Evolutionary conservation across 2,329 filamentous ascomycete species (phyloP).

Genomic region (Fusarium tjaetaba): DNA sequence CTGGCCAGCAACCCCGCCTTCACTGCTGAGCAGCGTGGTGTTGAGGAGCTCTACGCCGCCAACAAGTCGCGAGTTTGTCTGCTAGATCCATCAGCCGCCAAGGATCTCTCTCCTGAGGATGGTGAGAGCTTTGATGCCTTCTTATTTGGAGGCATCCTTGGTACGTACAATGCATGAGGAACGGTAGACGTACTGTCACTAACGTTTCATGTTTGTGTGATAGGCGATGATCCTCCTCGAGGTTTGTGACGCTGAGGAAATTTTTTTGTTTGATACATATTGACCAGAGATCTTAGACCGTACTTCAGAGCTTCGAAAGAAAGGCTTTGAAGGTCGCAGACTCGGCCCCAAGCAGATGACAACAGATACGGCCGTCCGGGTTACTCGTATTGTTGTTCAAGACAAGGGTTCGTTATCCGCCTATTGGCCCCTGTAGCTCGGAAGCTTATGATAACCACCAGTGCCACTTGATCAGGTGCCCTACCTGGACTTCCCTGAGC

Average conservation of each 20-base stretch:
- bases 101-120: conserved; percentile 86
- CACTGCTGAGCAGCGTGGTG: conserved; percentile 76
- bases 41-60: conserved; percentile 82
- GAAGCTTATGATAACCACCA: conserved; percentile 50
- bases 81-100: conserved; percentile 83
- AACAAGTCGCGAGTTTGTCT: conserved; percentile 84
- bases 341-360: conserved; percentile 97
- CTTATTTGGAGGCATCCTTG: conserved; percentile 94
- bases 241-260: conserved; percentile 63
- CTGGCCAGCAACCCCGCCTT: conserved; percentile 69
- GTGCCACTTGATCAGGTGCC: conserved; percentile 81
- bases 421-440: not conserved
- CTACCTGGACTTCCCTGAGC: conserved; percentile 88
- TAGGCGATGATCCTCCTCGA: conserved; percentile 92
- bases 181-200: conserved; percentile 4
- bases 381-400: conserved; percentile 89
- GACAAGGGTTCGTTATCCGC: conserved; percentile 71
- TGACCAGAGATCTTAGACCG: conserved; percentile 69
- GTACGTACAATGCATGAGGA: conserved; percentile 58
- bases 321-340: conserved; percentile 88
- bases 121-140: conserved; percentile 87
- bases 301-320: conserved; percentile 93
- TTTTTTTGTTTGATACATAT: not conserved
- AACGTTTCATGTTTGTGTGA: conserved; percentile 21
- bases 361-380: conserved; percentile 94